Base-by-base conservation (phyloP, 2,329 filamentous ascomycete genomes). In the Spiromastix sp. region DNA sequence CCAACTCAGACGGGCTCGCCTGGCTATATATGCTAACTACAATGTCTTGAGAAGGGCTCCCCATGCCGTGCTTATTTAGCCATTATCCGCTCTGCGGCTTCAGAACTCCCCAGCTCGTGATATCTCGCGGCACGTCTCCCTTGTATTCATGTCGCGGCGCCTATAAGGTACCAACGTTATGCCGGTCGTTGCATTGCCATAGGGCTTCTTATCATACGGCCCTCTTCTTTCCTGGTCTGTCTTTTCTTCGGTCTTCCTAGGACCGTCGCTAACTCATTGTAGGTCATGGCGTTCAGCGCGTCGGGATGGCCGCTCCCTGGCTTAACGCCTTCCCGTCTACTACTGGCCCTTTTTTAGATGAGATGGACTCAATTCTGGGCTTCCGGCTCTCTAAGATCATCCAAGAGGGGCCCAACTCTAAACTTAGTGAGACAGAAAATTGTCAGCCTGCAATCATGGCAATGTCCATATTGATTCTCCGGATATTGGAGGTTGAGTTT, bases 391-490 rank as follows among this genome's bases (percentile, higher is more conserved):
- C 84, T 25, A 68, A 71, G 17, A 71, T 89, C 40, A 94, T 95
- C 47, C 77, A 79, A 40, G 68, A 83, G 18, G 87, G 89, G 0
- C 83, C 89, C 2, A 84, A 82, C 48, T 77, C 75, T 37, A 63
- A 70, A 34, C 74, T 96, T 37, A 93, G 84, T 26, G 73, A 76
- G 38, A 95, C 89, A 4, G 76, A 82, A 45, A 87, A 93, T 55
- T 83, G 89, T 3, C 89, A 96, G 59, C 89, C 89, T 2, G 87
- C 89, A 49, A 94, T 95, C 59, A 93, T 96, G 85, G 85, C 86
- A 10, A 91, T 85, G 3, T 93, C 85, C 18, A 79, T 95, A 52
- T 72, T 94, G 40, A 93, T 95, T 52, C 71, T 95, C 36, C 80
- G 84, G 37, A 78, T 95, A 41, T 71, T 96, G 43, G 85, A 95